A percentile compares a stretch with the other conserved stretches of the same genome.
Conservation (phyloP, 495 filamentous ascomycete genomes). For the Podospora bellae-mahoneyi region DNA sequence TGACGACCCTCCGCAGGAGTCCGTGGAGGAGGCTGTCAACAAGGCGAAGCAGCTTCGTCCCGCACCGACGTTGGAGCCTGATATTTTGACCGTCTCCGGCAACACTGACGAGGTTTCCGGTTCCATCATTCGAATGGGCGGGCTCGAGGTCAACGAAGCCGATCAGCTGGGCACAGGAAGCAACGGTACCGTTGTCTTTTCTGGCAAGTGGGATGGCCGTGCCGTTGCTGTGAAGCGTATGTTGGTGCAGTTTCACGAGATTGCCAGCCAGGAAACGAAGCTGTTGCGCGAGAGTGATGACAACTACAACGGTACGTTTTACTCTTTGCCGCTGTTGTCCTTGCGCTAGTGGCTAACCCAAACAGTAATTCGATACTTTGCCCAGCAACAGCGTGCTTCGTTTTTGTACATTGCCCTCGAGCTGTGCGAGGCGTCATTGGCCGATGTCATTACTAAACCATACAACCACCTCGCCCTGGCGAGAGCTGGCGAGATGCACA, state of each 20-base stretch:
- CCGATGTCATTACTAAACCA: constrained; percentile 77
- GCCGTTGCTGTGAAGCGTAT: constrained; percentile 96
- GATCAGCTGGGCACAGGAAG: constrained; percentile 74
- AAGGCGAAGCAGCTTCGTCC: constrained; percentile 45
- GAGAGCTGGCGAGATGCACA: constrained; percentile 51
- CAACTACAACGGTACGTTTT: constrained; percentile 67
- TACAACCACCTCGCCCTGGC: constrained; percentile 45
- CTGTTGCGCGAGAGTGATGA: constrained; percentile 90
- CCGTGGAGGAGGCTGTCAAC: constrained; percentile 44
- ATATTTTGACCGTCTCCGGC: constrained; percentile 48
- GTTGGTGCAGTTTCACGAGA: constrained; percentile 90
- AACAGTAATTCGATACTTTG: constrained; percentile 87
- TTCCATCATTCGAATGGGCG: constrained; percentile 64
- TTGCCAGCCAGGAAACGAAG: constrained; percentile 89
- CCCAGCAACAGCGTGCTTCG: constrained; percentile 79
- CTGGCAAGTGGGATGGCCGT: constrained; percentile 82
- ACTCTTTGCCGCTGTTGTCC: too few relatives aligned
- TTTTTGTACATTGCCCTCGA: constrained; percentile 97
- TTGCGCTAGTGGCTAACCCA: constrained; percentile 23
- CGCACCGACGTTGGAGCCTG: constrained; percentile 53
- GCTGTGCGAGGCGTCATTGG: constrained; percentile 89
- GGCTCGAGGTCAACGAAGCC: constrained; percentile 69
- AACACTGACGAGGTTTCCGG: constrained; percentile 55
- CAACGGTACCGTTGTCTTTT: constrained; percentile 82
- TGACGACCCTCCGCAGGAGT: constrained; percentile 34